A percentile compares a stretch with the other conserved stretches of the same genome.
phyloP scores from a whole-genome alignment of 2,329 filamentous ascomycete species.

The Akanthomyces dipterigenus region DNA sequence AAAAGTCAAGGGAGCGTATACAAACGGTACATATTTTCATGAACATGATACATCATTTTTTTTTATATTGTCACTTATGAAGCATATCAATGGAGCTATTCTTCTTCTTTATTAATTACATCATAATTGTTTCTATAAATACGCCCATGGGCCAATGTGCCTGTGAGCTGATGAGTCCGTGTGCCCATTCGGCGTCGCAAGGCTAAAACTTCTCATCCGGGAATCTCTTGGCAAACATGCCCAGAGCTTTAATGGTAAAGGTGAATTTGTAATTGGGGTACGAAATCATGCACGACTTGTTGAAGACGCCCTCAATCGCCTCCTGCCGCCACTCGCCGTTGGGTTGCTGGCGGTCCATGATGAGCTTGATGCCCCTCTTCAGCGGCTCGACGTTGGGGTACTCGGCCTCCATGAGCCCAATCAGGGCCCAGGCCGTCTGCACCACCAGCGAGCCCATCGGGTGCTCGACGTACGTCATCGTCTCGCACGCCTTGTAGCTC shows the following conservation, averaged over 20 bases:
- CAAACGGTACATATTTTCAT: neutral
- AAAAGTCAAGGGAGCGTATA: neutral
- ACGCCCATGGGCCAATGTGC: neutral
- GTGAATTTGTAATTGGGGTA: slow-evolving; percentile 99
- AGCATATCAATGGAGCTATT: slow-evolving; percentile 2
- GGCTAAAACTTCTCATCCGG: slow-evolving; percentile 52
- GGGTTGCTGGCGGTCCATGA: slow-evolving; percentile 76
- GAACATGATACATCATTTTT: neutral
- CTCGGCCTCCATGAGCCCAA: slow-evolving; percentile 73
- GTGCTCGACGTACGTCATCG: slow-evolving; percentile 68
- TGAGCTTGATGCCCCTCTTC: slow-evolving; percentile 65
- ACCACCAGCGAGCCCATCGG: slow-evolving; percentile 75
- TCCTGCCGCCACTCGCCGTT: slow-evolving; percentile 97
- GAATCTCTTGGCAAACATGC: slow-evolving; percentile 73
- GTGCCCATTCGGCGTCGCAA: neutral
- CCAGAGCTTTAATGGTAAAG: slow-evolving; percentile 88
- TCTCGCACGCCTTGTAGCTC: slow-evolving; percentile 80
- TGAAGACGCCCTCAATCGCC: slow-evolving; percentile 95
- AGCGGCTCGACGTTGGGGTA: slow-evolving; percentile 72
- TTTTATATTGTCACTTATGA: neutral
- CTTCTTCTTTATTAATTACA: neutral
- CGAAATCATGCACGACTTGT: slow-evolving; percentile 98
- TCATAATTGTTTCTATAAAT: neutral
- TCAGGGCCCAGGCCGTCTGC: slow-evolving; percentile 86
- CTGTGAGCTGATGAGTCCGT: neutral